Base-by-base conservation (phyloP, 2,329 filamentous ascomycete genomes). In the Arachnomyces sp. region DNA sequence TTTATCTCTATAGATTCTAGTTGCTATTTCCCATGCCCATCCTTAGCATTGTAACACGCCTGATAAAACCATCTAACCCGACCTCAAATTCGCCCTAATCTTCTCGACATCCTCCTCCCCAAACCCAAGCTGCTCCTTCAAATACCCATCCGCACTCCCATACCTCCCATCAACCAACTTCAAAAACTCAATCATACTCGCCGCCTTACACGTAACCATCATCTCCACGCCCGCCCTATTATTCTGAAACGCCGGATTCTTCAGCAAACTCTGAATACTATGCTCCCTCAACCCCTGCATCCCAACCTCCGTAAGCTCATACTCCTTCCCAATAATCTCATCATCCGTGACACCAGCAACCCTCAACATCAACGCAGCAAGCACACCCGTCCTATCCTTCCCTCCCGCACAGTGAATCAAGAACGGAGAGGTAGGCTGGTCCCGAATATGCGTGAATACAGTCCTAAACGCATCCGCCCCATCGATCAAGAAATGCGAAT, bases 401-500 rank as follows among this genome's bases (percentile, higher is more conserved):
- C 84, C 84, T 0, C 81, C 82, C 0, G 82, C 84, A 59, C 84
- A 88, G 54, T 89, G 82, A 6, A 87, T 65, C 5, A 86, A 65
- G 7, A 82, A 60, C 6, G 79, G 76, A 1, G 63, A 46, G 2
- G 61, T 51, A 2, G 67, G 49, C 3, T 55, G 49, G 32, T 65
- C 47, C 52, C 74, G 58, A 3, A 86, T 61, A 49, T 84, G 74
- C n/a, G 62, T 56, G 30, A 85, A 66, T 47, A 86, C 82, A 1
- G 66, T 67, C 16, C 61, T 59, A 54, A 74, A 82, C 1, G 75
- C 68, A 12, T 64, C 56, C 0, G 70, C 81, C 0, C 71, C 82
- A 31, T 79, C 77, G n/a, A 75, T 76, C 18, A 86, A 64, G 51
- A 86, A 82, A 56, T 80, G 73, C 36, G 76, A 71, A 55, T 84